Percentiles rank a stretch among this genome's conserved stretches.
Conservation (phyloP, 495 filamentous ascomycete genomes). For the Aspergillus bridgeri region DNA sequence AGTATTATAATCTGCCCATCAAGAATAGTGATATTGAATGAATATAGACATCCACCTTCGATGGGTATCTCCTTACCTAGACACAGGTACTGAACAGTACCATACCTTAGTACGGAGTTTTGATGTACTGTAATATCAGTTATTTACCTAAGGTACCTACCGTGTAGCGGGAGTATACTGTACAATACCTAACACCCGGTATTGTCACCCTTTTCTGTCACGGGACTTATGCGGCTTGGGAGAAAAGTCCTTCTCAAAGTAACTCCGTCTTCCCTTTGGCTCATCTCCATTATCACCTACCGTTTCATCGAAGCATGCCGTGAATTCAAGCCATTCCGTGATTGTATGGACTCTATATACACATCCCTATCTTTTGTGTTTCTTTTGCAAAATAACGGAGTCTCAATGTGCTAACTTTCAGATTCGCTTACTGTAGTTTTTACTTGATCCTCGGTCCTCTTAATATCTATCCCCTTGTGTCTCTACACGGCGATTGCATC, state of each 20-base stretch:
- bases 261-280: not conserved
- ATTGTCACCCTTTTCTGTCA: not conserved
- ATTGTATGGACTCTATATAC: not conserved
- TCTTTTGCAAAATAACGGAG: not conserved
- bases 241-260: not conserved
- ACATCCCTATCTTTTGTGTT: not conserved
- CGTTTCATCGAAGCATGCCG: not conserved
- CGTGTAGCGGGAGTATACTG: too few species aligned
- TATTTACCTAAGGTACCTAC: too few species aligned
- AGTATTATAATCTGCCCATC: too few species aligned
- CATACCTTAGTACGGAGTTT: too few species aligned
- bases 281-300: not conserved
- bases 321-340: not conserved
- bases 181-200: too few species aligned
- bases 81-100: too few species aligned
- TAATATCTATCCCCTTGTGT: not conserved
- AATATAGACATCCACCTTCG: too few species aligned
- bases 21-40: too few species aligned
- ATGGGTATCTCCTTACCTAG: too few species aligned
- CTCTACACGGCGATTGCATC: not conserved
- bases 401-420: not conserved
- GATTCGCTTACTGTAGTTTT: not conserved
- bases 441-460: not conserved
- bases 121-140: too few species aligned
- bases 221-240: not conserved